phyloP scores from a whole-genome alignment of 2,329 filamentous ascomycete species.

The Diaporthe vexans region DNA sequence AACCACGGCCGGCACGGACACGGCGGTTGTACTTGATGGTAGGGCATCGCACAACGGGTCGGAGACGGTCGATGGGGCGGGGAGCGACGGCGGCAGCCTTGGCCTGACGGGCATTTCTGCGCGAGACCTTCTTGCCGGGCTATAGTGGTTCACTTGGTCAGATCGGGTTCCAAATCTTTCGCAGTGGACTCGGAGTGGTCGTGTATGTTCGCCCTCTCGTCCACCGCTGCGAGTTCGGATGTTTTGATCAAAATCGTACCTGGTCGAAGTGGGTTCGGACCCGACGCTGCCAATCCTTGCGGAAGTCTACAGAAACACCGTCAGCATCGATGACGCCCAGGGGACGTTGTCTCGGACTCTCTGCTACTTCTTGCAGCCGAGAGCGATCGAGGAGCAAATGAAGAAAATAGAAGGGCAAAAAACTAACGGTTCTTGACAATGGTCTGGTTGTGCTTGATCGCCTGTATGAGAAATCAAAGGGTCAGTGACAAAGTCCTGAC shows the following conservation, averaged over 20 bases:
- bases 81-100: conserved; percentile 97
- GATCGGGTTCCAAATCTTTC: conserved; percentile 46
- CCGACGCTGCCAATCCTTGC: conserved; percentile 99
- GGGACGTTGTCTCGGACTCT: background rate
- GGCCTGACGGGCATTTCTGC: conserved; percentile 89
- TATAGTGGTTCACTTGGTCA: conserved; percentile 61
- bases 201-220: conserved; percentile 16
- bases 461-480: conserved; percentile 64
- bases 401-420: conserved; percentile 43
- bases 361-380: conserved; percentile 45
- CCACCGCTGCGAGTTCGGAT: conserved; percentile 33
- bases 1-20: conserved; percentile 95
- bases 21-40: conserved; percentile 99
- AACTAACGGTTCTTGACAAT: conserved; percentile 93
- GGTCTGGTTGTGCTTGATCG: conserved; percentile 99
- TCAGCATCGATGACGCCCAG: conserved; percentile 46
- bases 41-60: conserved; percentile 97
- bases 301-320: conserved; percentile 81
- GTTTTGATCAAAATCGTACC: conserved; percentile 72
- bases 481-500: conserved; percentile 47
- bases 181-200: background rate
- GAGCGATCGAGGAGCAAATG: conserved; percentile 41
- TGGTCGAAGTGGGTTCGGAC: conserved; percentile 99
- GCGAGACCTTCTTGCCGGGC: conserved; percentile 96
- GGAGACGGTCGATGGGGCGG: conserved; percentile 96